Evolutionary conservation across 1,284 basidiomycete genomes (phyloP), one percentile per base, ranked within the genome.

Genomic region (Pseudozyma tsukubaensis): DNA sequence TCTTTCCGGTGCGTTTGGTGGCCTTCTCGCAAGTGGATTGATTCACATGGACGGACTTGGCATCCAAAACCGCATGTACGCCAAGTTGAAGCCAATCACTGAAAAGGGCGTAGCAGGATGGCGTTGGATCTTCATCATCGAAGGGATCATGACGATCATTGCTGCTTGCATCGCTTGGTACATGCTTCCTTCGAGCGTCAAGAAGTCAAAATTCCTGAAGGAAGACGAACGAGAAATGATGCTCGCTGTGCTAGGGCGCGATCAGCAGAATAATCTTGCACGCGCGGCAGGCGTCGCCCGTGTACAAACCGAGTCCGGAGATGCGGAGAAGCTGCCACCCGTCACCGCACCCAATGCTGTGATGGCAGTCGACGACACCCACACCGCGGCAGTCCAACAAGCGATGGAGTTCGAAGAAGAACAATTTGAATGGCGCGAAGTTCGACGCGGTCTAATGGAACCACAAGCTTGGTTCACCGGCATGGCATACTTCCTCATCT

Each of bases 101-200:
- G 51, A 47, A 3, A 34, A 24, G 10, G 66, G 88, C 9, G 70
- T 77, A 12, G 58, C 63, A 3, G 78, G 76, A 10, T 78, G 68
- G 63, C 43, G 55, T 32, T 89, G 88, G 89, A 89, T 90, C 37
- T 90, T 90, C 77, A 89, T 89, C 57, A 76, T 90, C 2, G 89
- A 90, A 81, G 90, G 89, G 6, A 69, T 87, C 21, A 64, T 90
- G 32, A 90, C 89, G 4, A 84, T 88, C 8, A 83, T 84, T 0
- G 76, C 89, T 34, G 87, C 89, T 0, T 52, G 88, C 14, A 55
- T 84, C 9, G 88, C 88, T 3, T 90, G 89, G 79, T 89, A 87
- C 66, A 72, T 88, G 45, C 88, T 90, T 1, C 89, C 89, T 6
- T 88, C 87, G 2, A 90, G 88, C 87, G 88, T 89, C 2, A 85